Evolutionary conservation across 345 rosid genomes (phyloP), one percentile per base, ranked within the genome.

Genomic region (Camelina laxa): DNA sequence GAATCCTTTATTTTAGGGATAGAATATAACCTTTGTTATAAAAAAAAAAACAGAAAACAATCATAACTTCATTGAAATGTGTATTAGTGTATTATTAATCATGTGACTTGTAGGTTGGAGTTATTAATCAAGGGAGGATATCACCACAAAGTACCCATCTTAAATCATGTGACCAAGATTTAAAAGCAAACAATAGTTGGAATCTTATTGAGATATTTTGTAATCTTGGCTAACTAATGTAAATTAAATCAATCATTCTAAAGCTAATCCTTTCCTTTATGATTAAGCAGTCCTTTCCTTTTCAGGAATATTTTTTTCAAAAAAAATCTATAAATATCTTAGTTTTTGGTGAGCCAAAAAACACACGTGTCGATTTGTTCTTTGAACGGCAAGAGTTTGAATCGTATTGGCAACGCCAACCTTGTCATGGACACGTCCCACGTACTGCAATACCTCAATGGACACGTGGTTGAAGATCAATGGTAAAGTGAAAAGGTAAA

Each of bases 371-470:
- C 72, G 9, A 0, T 19, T 49, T 8, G 10, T 38, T 36, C 17
- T 58, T 39, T 75, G 69, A 68, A 68, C 41, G 57, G 57, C 56
- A 51, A 68, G 79, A 75, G 63, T 60, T 75, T 60, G 33, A 75
- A 67, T 50, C 74, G 79, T 75, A 67, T 75, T 11, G 79, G 35
- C 48, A 60, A 67, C 45, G 47, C 79, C 74, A 60, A 75, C 74
- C 61, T 67, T 60, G 21, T 67, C 30, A 30, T 60, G 15, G 62
- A 39, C 74, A 60, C 47, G n/a, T 59, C 78, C 67, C 60, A 48
- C 33, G 21, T 64, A 36, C 17, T 1, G 50, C 44, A 58, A 15
- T 35, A 36, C 27, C 6, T 35, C 0, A 17, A 35, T 1, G 3
- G 38, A 30, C 56, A 67, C 62, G 73, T 75, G 38, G 14, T 27